These are phyloP conservation scores for Colletotrichum orbiculare DNA, from an alignment of 2,329 filamentous ascomycete species.

Conservation along the genomic window DNA sequence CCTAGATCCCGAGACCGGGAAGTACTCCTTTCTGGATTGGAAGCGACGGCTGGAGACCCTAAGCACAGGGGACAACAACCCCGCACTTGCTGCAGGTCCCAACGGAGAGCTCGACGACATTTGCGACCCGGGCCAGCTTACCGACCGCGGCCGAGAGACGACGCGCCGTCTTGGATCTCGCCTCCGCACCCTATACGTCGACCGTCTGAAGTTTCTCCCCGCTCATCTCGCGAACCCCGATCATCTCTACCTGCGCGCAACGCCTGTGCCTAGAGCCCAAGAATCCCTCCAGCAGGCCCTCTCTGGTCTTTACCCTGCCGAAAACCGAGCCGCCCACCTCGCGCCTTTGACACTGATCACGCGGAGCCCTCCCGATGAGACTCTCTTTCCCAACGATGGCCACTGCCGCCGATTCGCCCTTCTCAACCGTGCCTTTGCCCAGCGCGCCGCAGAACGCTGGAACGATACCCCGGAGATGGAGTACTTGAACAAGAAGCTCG, in stretches of 20 bases:
- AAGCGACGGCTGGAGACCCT: conserved; percentile 86
- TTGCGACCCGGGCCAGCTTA: conserved; percentile 83
- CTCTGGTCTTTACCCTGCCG: conserved; percentile 76
- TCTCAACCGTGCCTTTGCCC: conserved; percentile 76
- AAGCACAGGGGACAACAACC: conserved; percentile 71
- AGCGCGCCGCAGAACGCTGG: conserved; percentile 78
- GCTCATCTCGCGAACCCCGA: conserved; percentile 60
- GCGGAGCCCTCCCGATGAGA: conserved; percentile 76
- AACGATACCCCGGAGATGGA: conserved; percentile 83
- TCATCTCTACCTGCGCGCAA: conserved; percentile 78
- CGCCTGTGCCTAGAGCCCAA: conserved; percentile 79
- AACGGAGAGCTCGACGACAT: conserved; percentile 79
- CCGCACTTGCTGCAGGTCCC: conserved; percentile 75
- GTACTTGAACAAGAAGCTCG: conserved; percentile 80
- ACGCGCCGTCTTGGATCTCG: conserved; percentile 76
- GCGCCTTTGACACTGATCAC: conserved; percentile 73
- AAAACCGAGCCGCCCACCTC: conserved; percentile 58
- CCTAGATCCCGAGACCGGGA: conserved; percentile 52
- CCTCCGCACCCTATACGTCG: conserved; percentile 77
- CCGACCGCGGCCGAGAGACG: conserved; percentile 78
- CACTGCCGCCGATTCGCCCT: conserved; percentile 79
- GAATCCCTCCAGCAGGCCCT: conserved; percentile 83
- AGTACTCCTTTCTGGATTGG: conserved; percentile 65
- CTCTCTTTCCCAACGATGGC: conserved; percentile 79
- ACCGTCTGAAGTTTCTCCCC: conserved; percentile 79